These are phyloP conservation scores for Fusarium sp. DNA, from an alignment of 2,329 filamentous ascomycete species.

Conservation along the genomic window DNA sequence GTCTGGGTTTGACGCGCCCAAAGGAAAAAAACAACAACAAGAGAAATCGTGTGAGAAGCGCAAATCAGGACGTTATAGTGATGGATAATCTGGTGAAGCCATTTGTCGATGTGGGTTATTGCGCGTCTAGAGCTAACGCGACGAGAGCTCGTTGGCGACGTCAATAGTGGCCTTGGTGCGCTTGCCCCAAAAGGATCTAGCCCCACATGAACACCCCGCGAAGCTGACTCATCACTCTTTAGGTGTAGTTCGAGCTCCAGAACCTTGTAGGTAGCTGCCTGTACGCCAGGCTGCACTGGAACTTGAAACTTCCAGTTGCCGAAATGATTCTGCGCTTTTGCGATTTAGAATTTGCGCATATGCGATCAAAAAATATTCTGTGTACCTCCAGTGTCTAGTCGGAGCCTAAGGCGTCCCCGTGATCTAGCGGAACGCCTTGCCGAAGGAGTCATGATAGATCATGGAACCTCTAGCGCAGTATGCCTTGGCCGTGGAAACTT, in stretches of 20 bases:
- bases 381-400: background rate
- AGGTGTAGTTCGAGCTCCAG: background rate
- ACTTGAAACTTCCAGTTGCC: background rate
- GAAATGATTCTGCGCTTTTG: background rate
- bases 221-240: background rate
- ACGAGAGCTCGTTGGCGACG: slow-evolving; percentile 8
- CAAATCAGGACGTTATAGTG: background rate
- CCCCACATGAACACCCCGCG: background rate
- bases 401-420: slow-evolving; percentile 5
- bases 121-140: slow-evolving; percentile 23
- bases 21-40: background rate
- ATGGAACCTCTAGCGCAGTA: background rate
- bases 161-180: slow-evolving; percentile 24
- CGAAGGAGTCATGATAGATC: slow-evolving; percentile 20
- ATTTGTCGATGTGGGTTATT: slow-evolving; percentile 8
- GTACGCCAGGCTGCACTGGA: background rate
- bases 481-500: background rate
- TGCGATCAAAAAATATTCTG: background rate
- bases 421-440: slow-evolving; percentile 1
- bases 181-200: slow-evolving; percentile 3
- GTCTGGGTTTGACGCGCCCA: background rate
- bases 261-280: background rate
- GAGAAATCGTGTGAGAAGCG: background rate
- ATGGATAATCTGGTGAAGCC: slow-evolving; percentile 1
- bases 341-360: background rate